Evolutionary conservation across 495 filamentous ascomycete genomes (phyloP), one percentile per base, ranked within the genome.

Genomic region (Tuber brumale): DNA sequence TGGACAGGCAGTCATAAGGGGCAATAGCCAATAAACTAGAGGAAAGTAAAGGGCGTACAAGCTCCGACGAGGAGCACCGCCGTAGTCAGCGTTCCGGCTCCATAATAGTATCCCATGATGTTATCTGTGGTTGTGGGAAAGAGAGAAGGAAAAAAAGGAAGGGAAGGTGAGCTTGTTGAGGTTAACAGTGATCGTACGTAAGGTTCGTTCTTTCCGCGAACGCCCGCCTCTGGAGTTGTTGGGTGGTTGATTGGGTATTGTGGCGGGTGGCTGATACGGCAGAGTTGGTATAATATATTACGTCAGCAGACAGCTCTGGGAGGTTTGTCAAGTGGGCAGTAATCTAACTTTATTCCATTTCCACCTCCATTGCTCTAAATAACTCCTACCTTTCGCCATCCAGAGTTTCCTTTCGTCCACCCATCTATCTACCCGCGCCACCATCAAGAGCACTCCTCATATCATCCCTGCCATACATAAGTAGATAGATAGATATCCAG

Each of bases 31-130:
- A 69, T 71, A 66, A 27, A 57, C 72, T 70, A 71, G 66, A 51
- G 27, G 61, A 70, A 74, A 73, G 70, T 48, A 51, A 66, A 66
- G 70, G 75, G 84, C 85, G 82, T 89, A 98, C 95, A 99, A 85
- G 91, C 86, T 87, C 94, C 95, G 80, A 98, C 89, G 45, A 97
- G 89, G n/a, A 89, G 86, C 80, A 95, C 85, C 76, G 92, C 88
- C 76, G 91, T 87, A 83, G 89, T 89, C 82, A 90, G 87, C 77
- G 88, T 85, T 75, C 90, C 89, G 77, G 88, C 85, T 74, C 90
- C 89, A 86, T 97, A 97, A 72, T 81, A 81, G 69, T 81, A 81
- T 41, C 79, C 79, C 79, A 81, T 81, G 9, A 31, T 76, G 61
- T 70, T 51, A 31, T 48, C 71, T 51, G 78, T 73, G 23, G 43